Base-by-base conservation (phyloP, 306 rosid species). In the Bauhinia variegata region DNA sequence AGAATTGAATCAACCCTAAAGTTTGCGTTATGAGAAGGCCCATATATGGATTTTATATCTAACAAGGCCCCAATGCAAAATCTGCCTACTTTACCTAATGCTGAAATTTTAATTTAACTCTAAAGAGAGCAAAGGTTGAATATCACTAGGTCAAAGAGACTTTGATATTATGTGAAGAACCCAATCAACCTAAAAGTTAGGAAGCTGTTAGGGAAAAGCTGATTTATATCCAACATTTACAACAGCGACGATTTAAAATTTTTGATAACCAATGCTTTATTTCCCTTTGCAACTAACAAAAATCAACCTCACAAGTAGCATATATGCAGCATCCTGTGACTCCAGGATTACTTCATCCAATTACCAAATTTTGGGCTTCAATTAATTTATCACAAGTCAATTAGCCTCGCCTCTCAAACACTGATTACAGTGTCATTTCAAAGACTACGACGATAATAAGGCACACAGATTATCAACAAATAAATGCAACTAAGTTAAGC, bases 401-500 rank as follows among this genome's bases (percentile, higher is more conserved):
- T 48, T 41, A 39, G 58, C 63, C 2, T 36, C 0, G 56, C 31
- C 52, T 57, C 71, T 15, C 10, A 30, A 9, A 69, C 4, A 23
- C 10, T 43, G 43, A 63, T 54, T 28, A 73, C 52, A 34, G 18
- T 52, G 39, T 34, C 4, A 33, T 34, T 34, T 54, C 39, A 44
- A 54, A 8, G 11, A 46, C 11, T 13, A 16, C 19, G 30, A 18
- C 2, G 17, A 19, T 41, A 44, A 8, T 18, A 1, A 7, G 41
- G 32, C 11, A 65, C 32, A 51, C n/a, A 33, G 46, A 17, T 28
- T 15, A 66, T 7, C 49, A 54, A 28, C n/a, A 54, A 38, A 5
- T 34, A 7, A 64, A 30, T 64, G 44, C 66, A 64, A 55, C 54
- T n/a, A 42, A 73, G 39, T n/a, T 4, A 11, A 65, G 52, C 44